These are phyloP conservation scores for Aspergillus sp. DNA, from an alignment of 2,329 filamentous ascomycete species.

Conservation along the genomic window DNA sequence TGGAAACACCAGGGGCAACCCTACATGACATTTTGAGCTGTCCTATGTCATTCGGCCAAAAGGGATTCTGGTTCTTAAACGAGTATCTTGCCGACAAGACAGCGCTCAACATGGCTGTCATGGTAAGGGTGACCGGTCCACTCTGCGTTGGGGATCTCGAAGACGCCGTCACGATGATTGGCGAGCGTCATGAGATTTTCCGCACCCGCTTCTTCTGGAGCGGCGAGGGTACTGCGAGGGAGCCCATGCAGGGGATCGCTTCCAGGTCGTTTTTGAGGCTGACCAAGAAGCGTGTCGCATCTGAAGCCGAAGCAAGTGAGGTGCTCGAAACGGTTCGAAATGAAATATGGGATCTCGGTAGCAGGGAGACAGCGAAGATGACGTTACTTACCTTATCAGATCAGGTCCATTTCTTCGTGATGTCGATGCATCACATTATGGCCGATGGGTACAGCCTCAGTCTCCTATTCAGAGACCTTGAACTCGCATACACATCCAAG, in stretches of 20 bases:
- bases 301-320: slow-evolving; percentile 14
- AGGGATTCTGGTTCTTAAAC: slow-evolving; percentile 29
- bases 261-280: slow-evolving; percentile 18
- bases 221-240: slow-evolving; percentile 5
- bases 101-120: slow-evolving; percentile 16
- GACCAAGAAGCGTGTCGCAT: slow-evolving; percentile 14
- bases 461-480: slow-evolving; percentile 38
- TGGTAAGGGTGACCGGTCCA: slow-evolving; percentile 8
- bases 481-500: slow-evolving; percentile 16
- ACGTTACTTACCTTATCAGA: slow-evolving; percentile 27
- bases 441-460: slow-evolving; percentile 42
- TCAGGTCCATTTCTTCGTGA: slow-evolving; percentile 31
- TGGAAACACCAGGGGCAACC: background rate
- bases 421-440: slow-evolving; percentile 43
- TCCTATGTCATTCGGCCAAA: background rate
- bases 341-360: slow-evolving; percentile 31
- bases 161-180: slow-evolving; percentile 12
- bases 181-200: slow-evolving; percentile 18
- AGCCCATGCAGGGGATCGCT: slow-evolving; percentile 20
- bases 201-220: slow-evolving; percentile 17
- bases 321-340: slow-evolving; percentile 14
- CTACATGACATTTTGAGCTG: background rate
- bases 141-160: slow-evolving; percentile 11
- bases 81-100: slow-evolving; percentile 12
- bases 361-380: slow-evolving; percentile 15